Base-by-base conservation (phyloP, 441 rosid genomes). In the Viola pubescens region DNA sequence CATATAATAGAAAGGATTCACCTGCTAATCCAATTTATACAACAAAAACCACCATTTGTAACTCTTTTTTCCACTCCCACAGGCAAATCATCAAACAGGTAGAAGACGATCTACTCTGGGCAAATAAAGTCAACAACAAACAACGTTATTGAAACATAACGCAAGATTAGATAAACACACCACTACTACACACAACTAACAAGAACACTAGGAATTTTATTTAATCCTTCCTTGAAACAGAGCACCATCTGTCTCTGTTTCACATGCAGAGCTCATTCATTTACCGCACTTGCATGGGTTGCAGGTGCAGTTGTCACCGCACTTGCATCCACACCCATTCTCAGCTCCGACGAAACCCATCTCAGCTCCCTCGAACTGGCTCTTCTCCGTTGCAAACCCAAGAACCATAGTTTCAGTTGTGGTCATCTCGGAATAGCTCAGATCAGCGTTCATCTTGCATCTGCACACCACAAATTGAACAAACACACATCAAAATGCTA, bases 221-320 rank as follows among this genome's bases (percentile, higher is more conserved):
- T 5, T 43, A 6, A 43, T 9, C 11, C 49, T 45, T 9, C 48
- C 48, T 46, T 46, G n/a, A 46, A 6, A 46, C 9, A 9, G n/a
- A 4, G 4, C 49, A 9, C 11, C 4, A 0, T 4, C 49, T 7
- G 48, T 4, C 7, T 6, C 48, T 3, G 49, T 3, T 9, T 6
- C 46, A 9, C 46, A 9, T 43, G 8, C 46, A 51, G 26, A 16
- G 37, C 53, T 16, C 6, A 47, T 69, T 88, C 81, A 83, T 72
- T 92, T 82, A 51, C 96, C 34, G 34, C 34, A 89, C 58, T 6
- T 83, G 84, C 98, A 94, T 4, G 96, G 95, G 65, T 84, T 48
- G 76, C 98, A 94, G 59, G 68, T 81, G 81, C 98, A 89, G 77
- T 70, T 77, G 64, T 62, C 72, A 47, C 86, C 89, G 54, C 98